phyloP scores from a whole-genome alignment of 768 basidiomycete genomes.

The Termitomyces sp. region DNA sequence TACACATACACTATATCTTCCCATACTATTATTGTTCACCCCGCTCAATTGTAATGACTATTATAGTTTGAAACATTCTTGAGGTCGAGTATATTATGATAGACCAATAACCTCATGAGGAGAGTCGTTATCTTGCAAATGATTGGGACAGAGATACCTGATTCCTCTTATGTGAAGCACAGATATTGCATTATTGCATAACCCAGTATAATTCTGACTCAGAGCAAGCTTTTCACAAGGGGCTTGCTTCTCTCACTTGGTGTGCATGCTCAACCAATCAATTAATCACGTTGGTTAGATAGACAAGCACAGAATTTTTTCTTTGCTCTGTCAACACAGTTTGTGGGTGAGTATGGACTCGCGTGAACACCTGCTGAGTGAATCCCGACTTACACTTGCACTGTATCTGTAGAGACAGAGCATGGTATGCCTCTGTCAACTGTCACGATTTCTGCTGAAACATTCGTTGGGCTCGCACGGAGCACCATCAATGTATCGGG shows the following conservation, averaged over 20 bases:
- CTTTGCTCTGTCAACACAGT: not conserved
- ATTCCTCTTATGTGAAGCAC: too few species aligned
- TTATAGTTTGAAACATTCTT: not conserved
- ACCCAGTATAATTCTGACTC: too few species aligned
- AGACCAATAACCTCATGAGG: too few species aligned
- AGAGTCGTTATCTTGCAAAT: too few species aligned
- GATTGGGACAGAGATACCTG: too few species aligned
- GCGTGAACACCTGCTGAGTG: slow-evolving; percentile 8
- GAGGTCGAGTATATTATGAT: too few species aligned
- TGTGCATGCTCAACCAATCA: not conserved
- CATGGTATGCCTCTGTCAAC: slow-evolving; percentile 15
- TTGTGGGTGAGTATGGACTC: not conserved
- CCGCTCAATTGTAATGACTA: slow-evolving; percentile 13
- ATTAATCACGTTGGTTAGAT: not conserved
- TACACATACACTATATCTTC: slow-evolving; percentile 9
- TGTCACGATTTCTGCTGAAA: slow-evolving; percentile 12
- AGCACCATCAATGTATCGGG: slow-evolving; percentile 9
- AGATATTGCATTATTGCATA: too few species aligned
- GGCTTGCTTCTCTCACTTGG: too few species aligned
- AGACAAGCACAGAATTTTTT: not conserved
- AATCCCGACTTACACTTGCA: slow-evolving; percentile 6
- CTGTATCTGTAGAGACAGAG: slow-evolving; percentile 1
- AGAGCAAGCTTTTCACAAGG: too few species aligned
- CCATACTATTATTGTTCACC: slow-evolving; percentile 5
- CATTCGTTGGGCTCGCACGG: slow-evolving; percentile 11